These are phyloP conservation scores for Gautieria morchelliformis DNA, from an alignment of 768 basidiomycete species.

Conservation along the genomic window DNA sequence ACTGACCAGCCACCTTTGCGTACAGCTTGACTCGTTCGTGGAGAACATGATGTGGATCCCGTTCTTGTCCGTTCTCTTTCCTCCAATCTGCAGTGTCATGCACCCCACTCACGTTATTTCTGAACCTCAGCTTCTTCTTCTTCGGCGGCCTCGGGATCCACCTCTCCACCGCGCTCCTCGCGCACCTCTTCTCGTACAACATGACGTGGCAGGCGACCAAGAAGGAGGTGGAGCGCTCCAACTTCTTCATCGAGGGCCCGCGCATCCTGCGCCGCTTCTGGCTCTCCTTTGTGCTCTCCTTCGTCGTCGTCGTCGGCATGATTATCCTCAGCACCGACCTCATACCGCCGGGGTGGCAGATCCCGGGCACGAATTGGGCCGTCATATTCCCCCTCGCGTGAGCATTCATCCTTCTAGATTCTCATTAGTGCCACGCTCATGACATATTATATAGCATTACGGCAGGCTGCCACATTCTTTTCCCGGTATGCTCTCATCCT, in stretches of 20 bases:
- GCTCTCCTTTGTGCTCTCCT: slow-evolving; percentile 47
- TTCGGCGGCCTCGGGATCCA: slow-evolving; percentile 50
- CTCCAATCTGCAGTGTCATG: not conserved
- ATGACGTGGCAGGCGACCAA: slow-evolving; percentile 70
- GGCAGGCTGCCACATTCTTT: slow-evolving; percentile 56
- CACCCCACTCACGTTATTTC: slow-evolving; percentile 10
- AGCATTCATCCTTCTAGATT: slow-evolving; percentile 21
- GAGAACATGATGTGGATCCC: slow-evolving; percentile 60
- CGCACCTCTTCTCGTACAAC: slow-evolving; percentile 50
- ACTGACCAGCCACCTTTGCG: not conserved
- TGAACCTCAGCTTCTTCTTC: slow-evolving; percentile 39
- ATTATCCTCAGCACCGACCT: slow-evolving; percentile 43
- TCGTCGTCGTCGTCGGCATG: slow-evolving; percentile 42
- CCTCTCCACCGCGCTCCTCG: slow-evolving; percentile 40
- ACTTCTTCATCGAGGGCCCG: slow-evolving; percentile 88
- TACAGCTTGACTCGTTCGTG: slow-evolving; percentile 31
- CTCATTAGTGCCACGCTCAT: not conserved
- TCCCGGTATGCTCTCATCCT: slow-evolving; percentile 47
- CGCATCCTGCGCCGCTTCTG: slow-evolving; percentile 75
- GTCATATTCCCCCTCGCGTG: slow-evolving; percentile 67
- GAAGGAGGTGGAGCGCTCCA: slow-evolving; percentile 81
- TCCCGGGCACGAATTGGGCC: slow-evolving; percentile 58
- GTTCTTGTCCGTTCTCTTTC: slow-evolving; percentile 52
- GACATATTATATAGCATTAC: slow-evolving; percentile 36
- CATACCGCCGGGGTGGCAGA: slow-evolving; percentile 55